These are phyloP conservation scores for Guadua angustifolia DNA, from an alignment of 176 grass and related monocot species.

Conservation along the genomic window DNA sequence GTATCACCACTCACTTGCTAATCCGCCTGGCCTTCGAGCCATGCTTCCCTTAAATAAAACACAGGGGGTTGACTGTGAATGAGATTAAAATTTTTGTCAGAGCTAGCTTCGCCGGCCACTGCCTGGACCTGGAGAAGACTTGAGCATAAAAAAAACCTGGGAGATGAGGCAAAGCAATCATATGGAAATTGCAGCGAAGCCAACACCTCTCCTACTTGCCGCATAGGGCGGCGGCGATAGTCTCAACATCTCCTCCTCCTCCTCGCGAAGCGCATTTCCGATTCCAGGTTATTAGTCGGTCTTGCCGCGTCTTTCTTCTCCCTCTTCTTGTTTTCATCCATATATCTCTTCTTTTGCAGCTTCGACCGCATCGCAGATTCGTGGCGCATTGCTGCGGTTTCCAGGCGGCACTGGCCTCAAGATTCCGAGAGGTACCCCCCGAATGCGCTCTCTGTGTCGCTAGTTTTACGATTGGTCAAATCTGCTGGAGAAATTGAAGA, in stretches of 20 bases:
- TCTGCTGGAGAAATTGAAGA: not conserved
- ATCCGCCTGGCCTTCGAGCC: no score
- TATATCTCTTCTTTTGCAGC: not conserved
- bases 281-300: not conserved
- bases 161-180: constrained; percentile 10
- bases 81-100: not conserved
- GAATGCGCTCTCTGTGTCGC: not conserved
- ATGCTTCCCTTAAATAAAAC: not conserved
- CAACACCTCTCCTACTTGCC: not conserved
- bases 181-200: constrained; percentile 35
- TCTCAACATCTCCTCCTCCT: not conserved
- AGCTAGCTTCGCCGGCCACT: constrained; percentile 23
- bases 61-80: constrained; percentile 30
- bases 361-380: not conserved
- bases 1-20: no score
- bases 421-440: not conserved
- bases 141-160: constrained; percentile 37
- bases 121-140: not conserved
- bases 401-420: not conserved
- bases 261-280: not conserved
- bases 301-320: not conserved
- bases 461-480: not conserved
- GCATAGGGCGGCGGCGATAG: not conserved
- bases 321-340: not conserved
- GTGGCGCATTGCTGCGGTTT: not conserved